Evolutionary conservation across 306 rosid genomes (phyloP).

Genomic region (Quercus variabilis): DNA sequence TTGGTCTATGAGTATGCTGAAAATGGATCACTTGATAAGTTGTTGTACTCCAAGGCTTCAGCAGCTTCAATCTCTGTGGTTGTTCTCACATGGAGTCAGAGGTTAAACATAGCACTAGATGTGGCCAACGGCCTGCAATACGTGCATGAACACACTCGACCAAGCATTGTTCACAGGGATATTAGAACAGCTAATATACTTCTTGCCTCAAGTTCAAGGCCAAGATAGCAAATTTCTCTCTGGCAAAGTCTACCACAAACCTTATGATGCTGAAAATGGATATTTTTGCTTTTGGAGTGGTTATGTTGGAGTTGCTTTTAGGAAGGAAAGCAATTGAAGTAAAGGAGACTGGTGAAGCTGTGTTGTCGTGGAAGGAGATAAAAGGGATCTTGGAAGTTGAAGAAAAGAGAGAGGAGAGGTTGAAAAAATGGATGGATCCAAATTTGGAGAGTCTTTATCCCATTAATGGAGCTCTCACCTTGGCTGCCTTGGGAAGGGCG

Average conservation of each 20-base stretch:
- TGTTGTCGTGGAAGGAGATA: slow-evolving; percentile 62
- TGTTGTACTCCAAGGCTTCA: slow-evolving; percentile 32
- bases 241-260: slow-evolving; percentile 54
- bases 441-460: slow-evolving; percentile 40
- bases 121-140: slow-evolving; percentile 77
- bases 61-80: slow-evolving; percentile 25
- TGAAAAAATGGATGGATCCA: slow-evolving; percentile 66
- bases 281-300: slow-evolving; percentile 69
- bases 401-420: slow-evolving; percentile 44
- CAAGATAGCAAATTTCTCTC: slow-evolving; percentile 67
- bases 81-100: slow-evolving; percentile 66
- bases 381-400: slow-evolving; percentile 46
- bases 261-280: slow-evolving; percentile 50
- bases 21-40: slow-evolving; percentile 69
- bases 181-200: slow-evolving; percentile 68
- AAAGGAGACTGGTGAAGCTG: slow-evolving; percentile 52
- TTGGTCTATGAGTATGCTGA: slow-evolving; percentile 72
- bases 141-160: slow-evolving; percentile 78
- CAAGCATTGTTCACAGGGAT: slow-evolving; percentile 72
- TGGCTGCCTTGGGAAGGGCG: slow-evolving; percentile 51
- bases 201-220: slow-evolving; percentile 64
- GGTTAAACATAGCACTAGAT: slow-evolving; percentile 70
- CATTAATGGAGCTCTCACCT: slow-evolving; percentile 49
- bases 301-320: slow-evolving; percentile 60
- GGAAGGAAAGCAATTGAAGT: slow-evolving; percentile 53